Evolutionary conservation across 148 eudicot species (phyloP).

Genomic region (Spergularia marina): DNA sequence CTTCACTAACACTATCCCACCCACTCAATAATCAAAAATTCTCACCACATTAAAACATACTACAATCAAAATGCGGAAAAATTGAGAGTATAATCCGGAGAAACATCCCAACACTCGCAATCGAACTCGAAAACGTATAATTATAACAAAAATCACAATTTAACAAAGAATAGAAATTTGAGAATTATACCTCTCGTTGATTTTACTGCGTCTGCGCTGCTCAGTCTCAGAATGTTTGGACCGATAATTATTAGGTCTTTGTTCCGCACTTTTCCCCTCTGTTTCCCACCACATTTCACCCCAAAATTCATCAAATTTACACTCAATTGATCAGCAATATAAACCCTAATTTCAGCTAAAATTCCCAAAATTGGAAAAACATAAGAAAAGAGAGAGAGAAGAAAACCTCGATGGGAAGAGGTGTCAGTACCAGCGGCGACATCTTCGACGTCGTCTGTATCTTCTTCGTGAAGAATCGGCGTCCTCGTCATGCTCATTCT

Average conservation of each 20-base stretch:
- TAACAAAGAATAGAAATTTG: background rate
- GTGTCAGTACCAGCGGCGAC: slow-evolving; percentile 45
- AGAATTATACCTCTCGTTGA: slow-evolving; percentile 71
- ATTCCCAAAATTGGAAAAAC: no score
- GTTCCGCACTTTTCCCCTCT: slow-evolving; percentile 55
- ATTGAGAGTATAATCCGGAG: no score
- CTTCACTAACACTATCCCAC: background rate
- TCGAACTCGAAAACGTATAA: background rate
- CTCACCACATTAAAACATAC: background rate
- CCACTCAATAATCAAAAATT: background rate
- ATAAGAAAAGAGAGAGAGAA: slow-evolving; percentile 1
- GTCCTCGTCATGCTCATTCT: slow-evolving; percentile 37
- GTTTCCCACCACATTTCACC: slow-evolving; percentile 22
- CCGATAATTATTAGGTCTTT: slow-evolving; percentile 47
- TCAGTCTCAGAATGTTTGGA: slow-evolving; percentile 97
- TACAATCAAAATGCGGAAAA: slow-evolving; percentile 3
- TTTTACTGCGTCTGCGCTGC: slow-evolving; percentile 89
- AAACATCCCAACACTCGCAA: background rate
- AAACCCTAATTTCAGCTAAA: background rate
- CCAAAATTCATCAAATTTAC: slow-evolving; percentile 5
- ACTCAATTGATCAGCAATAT: background rate
- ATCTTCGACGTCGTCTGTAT: slow-evolving; percentile 57
- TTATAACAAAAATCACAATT: background rate
- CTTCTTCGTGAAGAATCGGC: slow-evolving; percentile 33
- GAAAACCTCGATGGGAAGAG: slow-evolving; percentile 55